Conservation (phyloP, 129 eudicot species). For the Tagetes patula region DNA sequence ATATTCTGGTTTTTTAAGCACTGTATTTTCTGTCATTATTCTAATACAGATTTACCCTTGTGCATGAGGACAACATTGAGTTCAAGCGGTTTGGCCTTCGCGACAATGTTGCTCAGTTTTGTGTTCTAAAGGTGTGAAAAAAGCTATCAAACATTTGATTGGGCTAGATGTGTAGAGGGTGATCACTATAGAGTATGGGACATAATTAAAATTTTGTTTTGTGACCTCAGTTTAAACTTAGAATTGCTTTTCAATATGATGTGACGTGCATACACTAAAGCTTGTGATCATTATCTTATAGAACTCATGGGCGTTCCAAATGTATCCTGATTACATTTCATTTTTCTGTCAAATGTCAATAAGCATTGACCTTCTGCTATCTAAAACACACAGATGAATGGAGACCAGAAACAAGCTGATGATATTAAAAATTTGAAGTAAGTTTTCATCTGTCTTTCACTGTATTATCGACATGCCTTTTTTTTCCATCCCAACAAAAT, state of each 20-base stretch:
- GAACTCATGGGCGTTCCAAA: not conserved
- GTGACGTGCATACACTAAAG: slow-evolving; percentile 10
- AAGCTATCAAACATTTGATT: slow-evolving; percentile 8
- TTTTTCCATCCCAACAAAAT: not conserved
- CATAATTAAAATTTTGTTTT: no score
- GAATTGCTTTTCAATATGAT: not conserved
- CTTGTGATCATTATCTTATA: not conserved
- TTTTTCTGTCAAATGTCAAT: slow-evolving; percentile 1
- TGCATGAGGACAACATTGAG: slow-evolving; percentile 65
- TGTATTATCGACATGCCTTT: not conserved
- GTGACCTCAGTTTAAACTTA: no score
- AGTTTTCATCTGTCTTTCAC: slow-evolving; percentile 27
- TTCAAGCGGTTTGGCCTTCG: slow-evolving; percentile 79
- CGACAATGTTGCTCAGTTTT: slow-evolving; percentile 83
- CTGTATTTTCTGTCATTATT: not conserved
- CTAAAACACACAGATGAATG: slow-evolving; percentile 40
- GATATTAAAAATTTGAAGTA: slow-evolving; percentile 37
- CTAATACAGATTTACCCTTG: slow-evolving; percentile 59
- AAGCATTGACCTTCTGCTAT: slow-evolving; percentile 17
- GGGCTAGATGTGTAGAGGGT: not conserved
- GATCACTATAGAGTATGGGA: not conserved
- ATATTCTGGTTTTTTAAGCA: not conserved
- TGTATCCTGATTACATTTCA: slow-evolving; percentile 1
- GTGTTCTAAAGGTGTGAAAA: slow-evolving; percentile 73
- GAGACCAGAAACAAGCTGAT: slow-evolving; percentile 3